A percentile compares a stretch with the other conserved stretches of the same genome.
Evolutionary conservation across 83 land plant genomes (phyloP).

Genomic region (Picea abies): DNA sequence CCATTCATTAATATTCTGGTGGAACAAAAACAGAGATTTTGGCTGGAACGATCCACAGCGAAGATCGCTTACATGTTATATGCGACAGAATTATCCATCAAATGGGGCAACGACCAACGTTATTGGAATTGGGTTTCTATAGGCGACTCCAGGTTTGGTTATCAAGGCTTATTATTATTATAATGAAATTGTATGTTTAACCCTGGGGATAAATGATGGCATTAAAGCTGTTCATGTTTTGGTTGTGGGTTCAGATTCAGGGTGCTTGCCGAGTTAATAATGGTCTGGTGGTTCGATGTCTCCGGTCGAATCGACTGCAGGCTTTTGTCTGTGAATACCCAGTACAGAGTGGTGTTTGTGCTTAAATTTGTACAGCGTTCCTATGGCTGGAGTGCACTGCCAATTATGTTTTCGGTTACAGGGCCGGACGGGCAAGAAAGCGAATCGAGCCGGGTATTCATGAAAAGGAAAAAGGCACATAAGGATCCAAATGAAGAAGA

Average conservation of each 20-base stretch:
- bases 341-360: neutral
- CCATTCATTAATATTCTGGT: too few relatives aligned
- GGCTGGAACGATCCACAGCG: neutral
- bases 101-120: constrained; percentile 18
- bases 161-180: neutral
- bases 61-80: constrained; percentile 25
- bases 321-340: neutral
- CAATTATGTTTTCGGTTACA: neutral
- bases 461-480: neutral
- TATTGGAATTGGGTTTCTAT: constrained; percentile 28
- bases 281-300: neutral
- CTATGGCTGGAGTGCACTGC: neutral
- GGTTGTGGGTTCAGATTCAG: neutral
- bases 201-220: neutral
- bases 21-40: constrained; percentile 17
- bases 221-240: neutral
- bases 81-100: constrained; percentile 21
- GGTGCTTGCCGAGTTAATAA: neutral
- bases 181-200: neutral
- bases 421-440: neutral
- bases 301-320: neutral
- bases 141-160: constrained; percentile 14
- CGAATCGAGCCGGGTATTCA: neutral
- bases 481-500: neutral
- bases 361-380: neutral